phyloP scores from a whole-genome alignment of 2,329 filamentous ascomycete genomes.

The Aureobasidium sp. region DNA sequence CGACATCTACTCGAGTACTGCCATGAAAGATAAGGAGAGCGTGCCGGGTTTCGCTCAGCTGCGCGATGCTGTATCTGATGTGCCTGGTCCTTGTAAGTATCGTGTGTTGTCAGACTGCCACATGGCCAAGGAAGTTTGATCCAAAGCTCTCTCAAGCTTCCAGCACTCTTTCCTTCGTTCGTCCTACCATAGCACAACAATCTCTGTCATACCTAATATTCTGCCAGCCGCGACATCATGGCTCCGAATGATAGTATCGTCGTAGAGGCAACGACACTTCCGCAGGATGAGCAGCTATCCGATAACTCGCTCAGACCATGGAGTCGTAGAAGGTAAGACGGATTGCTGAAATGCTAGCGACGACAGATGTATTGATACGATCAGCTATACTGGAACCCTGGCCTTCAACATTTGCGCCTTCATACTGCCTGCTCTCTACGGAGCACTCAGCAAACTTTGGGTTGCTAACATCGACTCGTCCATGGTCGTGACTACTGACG shows the following conservation, averaged over 20 bases:
- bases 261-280: neutral
- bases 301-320: neutral
- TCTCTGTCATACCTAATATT: neutral
- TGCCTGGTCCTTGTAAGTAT: neutral
- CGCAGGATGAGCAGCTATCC: neutral
- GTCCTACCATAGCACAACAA: neutral
- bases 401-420: constrained; percentile 56
- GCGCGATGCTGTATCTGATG: neutral
- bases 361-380: neutral
- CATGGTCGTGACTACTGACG: constrained; percentile 54
- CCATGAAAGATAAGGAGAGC: neutral
- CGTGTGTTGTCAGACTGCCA: no score
- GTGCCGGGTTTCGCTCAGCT: neutral
- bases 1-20: no score
- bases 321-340: neutral
- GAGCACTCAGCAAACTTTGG: constrained; percentile 62
- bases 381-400: constrained; percentile 47
- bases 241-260: neutral
- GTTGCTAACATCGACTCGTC: constrained; percentile 54
- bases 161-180: no score
- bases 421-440: constrained; percentile 57
- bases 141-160: neutral
- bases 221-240: neutral
- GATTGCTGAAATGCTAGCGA: neutral
- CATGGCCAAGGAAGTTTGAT: neutral